phyloP scores from a whole-genome alignment of 2,329 filamentous ascomycete genomes.

The Huntiella moniliformis region DNA sequence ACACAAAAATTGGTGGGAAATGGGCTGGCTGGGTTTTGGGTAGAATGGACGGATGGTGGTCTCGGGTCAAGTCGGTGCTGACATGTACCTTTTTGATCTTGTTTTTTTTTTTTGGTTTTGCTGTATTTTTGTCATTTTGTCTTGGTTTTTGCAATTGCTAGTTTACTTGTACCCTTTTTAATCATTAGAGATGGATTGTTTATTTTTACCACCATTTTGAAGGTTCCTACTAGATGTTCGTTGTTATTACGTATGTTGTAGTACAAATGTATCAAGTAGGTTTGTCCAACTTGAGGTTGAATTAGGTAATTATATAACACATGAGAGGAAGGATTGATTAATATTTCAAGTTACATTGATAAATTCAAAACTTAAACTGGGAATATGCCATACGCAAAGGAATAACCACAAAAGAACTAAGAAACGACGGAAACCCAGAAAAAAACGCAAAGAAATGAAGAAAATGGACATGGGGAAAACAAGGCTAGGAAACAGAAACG shows the following conservation, averaged over 20 bases:
- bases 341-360: not conserved
- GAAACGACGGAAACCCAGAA: conserved; percentile 1
- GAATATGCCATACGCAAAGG: too few species aligned
- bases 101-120: not conserved
- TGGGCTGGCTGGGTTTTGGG: not conserved
- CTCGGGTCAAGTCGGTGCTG: not conserved
- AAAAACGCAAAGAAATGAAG: not conserved
- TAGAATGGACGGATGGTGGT: not conserved
- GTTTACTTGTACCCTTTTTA: conserved; percentile 5
- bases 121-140: not conserved
- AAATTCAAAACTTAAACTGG: not conserved
- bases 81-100: not conserved
- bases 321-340: too few species aligned
- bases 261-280: too few species aligned
- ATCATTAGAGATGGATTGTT: not conserved
- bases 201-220: conserved; percentile 1
- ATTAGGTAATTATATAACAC: too few species aligned
- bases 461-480: not conserved
- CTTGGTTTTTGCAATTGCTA: not conserved
- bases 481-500: not conserved
- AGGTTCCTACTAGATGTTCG: not conserved
- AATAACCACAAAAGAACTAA: too few species aligned
- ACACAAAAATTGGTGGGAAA: not conserved
- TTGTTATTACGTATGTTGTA: too few species aligned
- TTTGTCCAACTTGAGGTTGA: too few species aligned